Percentiles rank a stretch among this genome's conserved stretches.
Conservation (phyloP, 2,329 filamentous ascomycete genomes). For the Aspergillus costaricaensis region DNA sequence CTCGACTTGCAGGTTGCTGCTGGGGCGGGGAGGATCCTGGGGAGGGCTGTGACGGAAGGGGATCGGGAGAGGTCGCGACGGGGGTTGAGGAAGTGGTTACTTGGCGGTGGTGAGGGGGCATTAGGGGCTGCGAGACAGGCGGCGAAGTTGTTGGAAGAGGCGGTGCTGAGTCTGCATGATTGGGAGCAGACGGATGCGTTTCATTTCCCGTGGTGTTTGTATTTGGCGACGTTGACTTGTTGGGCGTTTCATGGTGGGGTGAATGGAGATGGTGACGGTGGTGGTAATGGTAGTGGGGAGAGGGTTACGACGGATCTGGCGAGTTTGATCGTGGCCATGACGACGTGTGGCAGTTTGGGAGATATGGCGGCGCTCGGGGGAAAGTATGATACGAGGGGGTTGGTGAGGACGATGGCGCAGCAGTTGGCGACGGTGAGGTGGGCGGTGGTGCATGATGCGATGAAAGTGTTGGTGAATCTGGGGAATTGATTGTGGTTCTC, state of each 20-base stretch:
- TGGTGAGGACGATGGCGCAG: conserved; percentile 59
- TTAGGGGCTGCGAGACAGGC: conserved; percentile 51
- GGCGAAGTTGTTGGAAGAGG: conserved; percentile 54
- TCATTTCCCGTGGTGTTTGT: conserved; percentile 65
- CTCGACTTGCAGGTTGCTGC: conserved; percentile 65
- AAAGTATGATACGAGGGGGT: conserved; percentile 53
- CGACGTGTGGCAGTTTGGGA: conserved; percentile 36
- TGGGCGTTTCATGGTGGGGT: conserved; percentile 61
- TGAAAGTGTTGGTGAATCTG: conserved; percentile 52
- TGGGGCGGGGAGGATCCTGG: conserved; percentile 61
- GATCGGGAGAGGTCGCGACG: conserved; percentile 53
- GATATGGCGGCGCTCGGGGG: conserved; percentile 43
- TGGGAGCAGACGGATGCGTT: conserved; percentile 58
- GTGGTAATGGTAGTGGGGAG: conserved; percentile 1
- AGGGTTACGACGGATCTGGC: conserved; percentile 41
- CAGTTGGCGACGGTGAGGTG: conserved; percentile 60
- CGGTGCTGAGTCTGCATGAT: conserved; percentile 52
- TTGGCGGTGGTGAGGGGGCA: conserved; percentile 8
- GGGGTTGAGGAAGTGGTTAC: conserved; percentile 24
- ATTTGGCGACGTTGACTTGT: conserved; percentile 59
- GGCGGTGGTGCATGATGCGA: conserved; percentile 64
- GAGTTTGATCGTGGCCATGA: conserved; percentile 38
- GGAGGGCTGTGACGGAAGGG: conserved; percentile 53
- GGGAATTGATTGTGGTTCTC: neutral
- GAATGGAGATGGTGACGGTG: conserved; percentile 32